A percentile compares a stretch with the other conserved stretches of the same genome.
phyloP scores from a whole-genome alignment of 495 filamentous ascomycete genomes.

The Xylaria scruposa region DNA sequence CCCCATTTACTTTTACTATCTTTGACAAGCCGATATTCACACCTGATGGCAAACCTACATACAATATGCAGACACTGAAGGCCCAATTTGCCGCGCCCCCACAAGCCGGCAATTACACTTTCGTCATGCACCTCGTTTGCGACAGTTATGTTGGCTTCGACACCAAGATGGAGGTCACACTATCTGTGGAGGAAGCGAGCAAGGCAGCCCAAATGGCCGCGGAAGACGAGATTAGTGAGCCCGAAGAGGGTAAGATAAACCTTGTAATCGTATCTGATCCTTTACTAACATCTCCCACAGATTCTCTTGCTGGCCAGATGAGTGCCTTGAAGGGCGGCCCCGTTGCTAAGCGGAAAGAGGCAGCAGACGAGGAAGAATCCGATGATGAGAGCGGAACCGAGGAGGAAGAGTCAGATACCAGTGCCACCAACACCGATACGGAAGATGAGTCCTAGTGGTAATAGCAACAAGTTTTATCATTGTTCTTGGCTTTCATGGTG shows the following conservation, averaged over 20 bases:
- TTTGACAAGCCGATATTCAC: conserved; percentile 88
- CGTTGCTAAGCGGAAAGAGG: conserved; percentile 51
- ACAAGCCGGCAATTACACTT: conserved; percentile 88
- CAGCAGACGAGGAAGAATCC: conserved; percentile 64
- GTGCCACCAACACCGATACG: conserved; percentile 82
- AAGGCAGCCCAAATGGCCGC: conserved; percentile 81
- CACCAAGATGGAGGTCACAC: conserved; percentile 82
- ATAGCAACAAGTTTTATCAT: background rate
- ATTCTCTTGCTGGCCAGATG: conserved; percentile 96
- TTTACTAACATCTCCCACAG: conserved; percentile 56
- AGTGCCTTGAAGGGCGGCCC: conserved; percentile 78
- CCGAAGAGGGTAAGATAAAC: conserved; percentile 83
- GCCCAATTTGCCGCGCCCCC: conserved; percentile 97
- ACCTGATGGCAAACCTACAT: conserved; percentile 77
- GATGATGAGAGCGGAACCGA: conserved; percentile 90
- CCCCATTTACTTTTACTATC: conserved; percentile 86
- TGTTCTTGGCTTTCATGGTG: background rate
- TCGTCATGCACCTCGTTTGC: conserved; percentile 88
- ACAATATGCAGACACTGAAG: conserved; percentile 91
- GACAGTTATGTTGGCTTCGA: conserved; percentile 96
- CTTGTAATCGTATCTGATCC: background rate
- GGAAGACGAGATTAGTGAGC: conserved; percentile 95
- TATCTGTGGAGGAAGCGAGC: conserved; percentile 87
- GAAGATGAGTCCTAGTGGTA: conserved; percentile 61
- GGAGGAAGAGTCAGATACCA: conserved; percentile 76